Percentiles rank a stretch among this genome's conserved stretches.
These are phyloP conservation scores for Odontarrhena argentea DNA, from an alignment of 345 rosid species.

Conservation along the genomic window DNA sequence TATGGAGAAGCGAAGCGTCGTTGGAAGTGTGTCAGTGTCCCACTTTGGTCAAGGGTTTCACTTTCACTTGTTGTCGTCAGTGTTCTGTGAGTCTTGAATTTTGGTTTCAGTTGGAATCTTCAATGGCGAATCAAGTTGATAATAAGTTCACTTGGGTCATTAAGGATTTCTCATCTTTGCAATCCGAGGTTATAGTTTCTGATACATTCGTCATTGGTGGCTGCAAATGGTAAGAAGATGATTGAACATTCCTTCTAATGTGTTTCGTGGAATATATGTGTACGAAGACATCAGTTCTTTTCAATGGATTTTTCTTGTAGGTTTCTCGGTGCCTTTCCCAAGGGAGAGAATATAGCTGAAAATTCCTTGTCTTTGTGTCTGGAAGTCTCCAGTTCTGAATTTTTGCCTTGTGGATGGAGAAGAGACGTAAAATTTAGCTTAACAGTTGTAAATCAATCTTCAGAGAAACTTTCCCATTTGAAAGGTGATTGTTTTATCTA, in stretches of 20 bases:
- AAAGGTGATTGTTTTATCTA: neutral
- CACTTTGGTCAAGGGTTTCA: neutral
- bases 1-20: neutral
- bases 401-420: constrained; percentile 76
- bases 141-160: constrained; percentile 11
- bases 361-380: constrained; percentile 61
- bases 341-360: constrained; percentile 56
- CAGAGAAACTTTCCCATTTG: constrained; percentile 41
- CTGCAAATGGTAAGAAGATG: neutral
- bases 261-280: neutral
- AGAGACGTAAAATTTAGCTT: constrained; percentile 63
- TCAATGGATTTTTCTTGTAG: constrained; percentile 33
- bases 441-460: constrained; percentile 61
- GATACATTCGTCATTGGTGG: neutral
- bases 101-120: neutral
- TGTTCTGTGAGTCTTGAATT: neutral
- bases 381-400: constrained; percentile 61
- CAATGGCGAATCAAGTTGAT: neutral
- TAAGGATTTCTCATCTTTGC: neutral
- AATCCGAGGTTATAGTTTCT: neutral
- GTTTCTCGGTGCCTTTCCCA: constrained; percentile 68
- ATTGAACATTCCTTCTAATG: neutral
- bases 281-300: neutral
- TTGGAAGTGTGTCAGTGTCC: neutral
- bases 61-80: neutral